Conservation (phyloP, 305 asterid genomes). For the Fraxinus xanthoxyloides region DNA sequence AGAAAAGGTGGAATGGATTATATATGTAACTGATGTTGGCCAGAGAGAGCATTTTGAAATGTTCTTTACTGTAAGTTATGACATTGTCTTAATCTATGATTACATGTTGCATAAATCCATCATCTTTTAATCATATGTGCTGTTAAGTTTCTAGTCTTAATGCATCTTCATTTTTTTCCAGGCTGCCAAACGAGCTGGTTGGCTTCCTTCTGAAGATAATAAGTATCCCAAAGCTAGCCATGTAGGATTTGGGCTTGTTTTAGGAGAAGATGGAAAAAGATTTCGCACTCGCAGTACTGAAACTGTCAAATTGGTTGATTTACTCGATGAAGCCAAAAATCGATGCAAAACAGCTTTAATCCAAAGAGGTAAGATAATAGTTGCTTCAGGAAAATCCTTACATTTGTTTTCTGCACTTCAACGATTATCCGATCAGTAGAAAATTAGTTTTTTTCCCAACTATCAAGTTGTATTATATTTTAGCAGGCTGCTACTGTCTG, state of each 20-base stretch:
- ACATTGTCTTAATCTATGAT: neutral
- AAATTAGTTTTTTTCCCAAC: neutral
- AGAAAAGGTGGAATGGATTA: slow-evolving; percentile 94
- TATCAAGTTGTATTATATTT: neutral
- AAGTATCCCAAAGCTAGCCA: slow-evolving; percentile 76
- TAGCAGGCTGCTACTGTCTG: neutral
- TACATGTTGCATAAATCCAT: neutral
- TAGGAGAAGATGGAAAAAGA: slow-evolving; percentile 87
- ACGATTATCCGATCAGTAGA: neutral
- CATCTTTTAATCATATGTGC: neutral
- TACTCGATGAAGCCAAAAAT: slow-evolving; percentile 87
- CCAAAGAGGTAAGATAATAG: slow-evolving; percentile 60
- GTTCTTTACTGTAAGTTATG: slow-evolving; percentile 74
- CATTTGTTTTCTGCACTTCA: neutral
- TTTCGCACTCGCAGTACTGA: slow-evolving; percentile 68
- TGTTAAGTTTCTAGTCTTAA: slow-evolving; percentile 10
- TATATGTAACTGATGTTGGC: slow-evolving; percentile 86
- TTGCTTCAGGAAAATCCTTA: slow-evolving; percentile 6
- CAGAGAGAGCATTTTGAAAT: slow-evolving; percentile 92
- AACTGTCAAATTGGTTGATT: slow-evolving; percentile 80
- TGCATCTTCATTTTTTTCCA: slow-evolving; percentile 31
- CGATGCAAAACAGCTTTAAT: slow-evolving; percentile 65
- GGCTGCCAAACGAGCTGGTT: slow-evolving; percentile 90
- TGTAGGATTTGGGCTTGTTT: slow-evolving; percentile 87
- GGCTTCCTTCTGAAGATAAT: slow-evolving; percentile 77